phyloP scores from a whole-genome alignment of 768 basidiomycete species.

The Boletus vermiculosoides region DNA sequence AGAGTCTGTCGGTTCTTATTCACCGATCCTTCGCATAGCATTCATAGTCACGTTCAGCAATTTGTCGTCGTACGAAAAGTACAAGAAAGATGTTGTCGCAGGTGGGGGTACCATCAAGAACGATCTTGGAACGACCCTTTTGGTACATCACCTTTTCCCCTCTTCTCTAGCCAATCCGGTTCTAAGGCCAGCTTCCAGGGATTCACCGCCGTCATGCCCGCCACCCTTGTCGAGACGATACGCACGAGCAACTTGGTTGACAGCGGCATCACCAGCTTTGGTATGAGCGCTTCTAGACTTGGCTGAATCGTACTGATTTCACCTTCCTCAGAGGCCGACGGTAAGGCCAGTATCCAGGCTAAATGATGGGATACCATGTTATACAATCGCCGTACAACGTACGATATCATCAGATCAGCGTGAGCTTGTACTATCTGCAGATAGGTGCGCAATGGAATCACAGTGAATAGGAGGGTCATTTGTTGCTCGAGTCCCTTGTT shows the following conservation, averaged over 20 bases:
- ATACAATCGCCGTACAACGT: not conserved
- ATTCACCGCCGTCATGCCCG: conserved; percentile 19
- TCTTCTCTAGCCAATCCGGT: not conserved
- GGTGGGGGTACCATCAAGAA: conserved; percentile 8
- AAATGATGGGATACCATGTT: not conserved
- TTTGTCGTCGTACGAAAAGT: conserved; percentile 4
- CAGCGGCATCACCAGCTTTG: conserved; percentile 14
- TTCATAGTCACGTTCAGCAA: conserved; percentile 13
- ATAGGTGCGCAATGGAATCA: not conserved
- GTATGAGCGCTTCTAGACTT: conserved; percentile 4
- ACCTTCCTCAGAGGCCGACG: conserved; percentile 16
- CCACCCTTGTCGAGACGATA: not conserved
- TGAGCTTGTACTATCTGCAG: not conserved
- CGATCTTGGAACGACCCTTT: conserved; percentile 3
- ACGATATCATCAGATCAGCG: not conserved
- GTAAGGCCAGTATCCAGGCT: not conserved
- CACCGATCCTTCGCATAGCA: conserved; percentile 1
- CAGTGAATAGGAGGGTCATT: not conserved
- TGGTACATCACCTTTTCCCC: not conserved
- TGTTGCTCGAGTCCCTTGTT: not conserved
- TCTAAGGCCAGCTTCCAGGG: conserved; percentile 5
- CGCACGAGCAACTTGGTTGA: not conserved
- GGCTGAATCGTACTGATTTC: not conserved
- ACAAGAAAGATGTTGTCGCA: conserved; percentile 4
- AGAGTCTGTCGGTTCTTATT: not conserved